Evolutionary conservation across 768 basidiomycete genomes (phyloP).

Genomic region (Boletus pseudo-olivaceus): DNA sequence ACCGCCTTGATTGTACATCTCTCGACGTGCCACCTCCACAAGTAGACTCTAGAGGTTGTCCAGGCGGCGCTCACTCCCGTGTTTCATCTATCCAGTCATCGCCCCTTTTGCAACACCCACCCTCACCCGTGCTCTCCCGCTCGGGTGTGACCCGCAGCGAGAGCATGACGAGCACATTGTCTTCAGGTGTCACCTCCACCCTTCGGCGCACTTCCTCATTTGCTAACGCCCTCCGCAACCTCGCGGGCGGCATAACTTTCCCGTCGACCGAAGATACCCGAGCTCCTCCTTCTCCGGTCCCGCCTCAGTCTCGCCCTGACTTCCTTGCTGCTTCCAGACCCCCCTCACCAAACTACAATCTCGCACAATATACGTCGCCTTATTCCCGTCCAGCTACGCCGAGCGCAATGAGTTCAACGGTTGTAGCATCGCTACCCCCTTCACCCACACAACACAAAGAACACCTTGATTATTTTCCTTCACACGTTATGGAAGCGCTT

Average conservation of each 20-base stretch:
- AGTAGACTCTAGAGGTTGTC: conserved; percentile 32
- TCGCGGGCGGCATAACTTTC: conserved; percentile 71
- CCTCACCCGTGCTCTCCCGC: conserved; percentile 46
- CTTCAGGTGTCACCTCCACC: conserved; percentile 62
- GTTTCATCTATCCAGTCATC: conserved; percentile 52
- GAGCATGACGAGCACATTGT: conserved; percentile 57
- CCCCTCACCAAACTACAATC: conserved; percentile 75
- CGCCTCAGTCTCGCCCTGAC: conserved; percentile 21
- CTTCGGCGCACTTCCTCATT: conserved; percentile 78
- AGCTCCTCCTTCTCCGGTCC: conserved; percentile 34
- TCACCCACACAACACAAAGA: conserved; percentile 34
- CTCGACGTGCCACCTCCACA: conserved; percentile 48
- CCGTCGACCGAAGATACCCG: conserved; percentile 57
- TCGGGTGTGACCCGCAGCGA: conserved; percentile 56
- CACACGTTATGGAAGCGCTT: conserved; percentile 81
- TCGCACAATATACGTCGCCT: conserved; percentile 74
- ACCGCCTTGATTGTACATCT: conserved; percentile 64
- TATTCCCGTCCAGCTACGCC: conserved; percentile 59
- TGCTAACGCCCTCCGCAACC: conserved; percentile 66
- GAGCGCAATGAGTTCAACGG: conserved; percentile 16
- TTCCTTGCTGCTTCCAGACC: conserved; percentile 54
- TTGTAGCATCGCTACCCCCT: conserved; percentile 27
- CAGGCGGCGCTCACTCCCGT: conserved; percentile 36
- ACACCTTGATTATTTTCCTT: conserved; percentile 59
- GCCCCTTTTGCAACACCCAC: conserved; percentile 40